These are phyloP conservation scores for Scedosporium dehoogii DNA, from an alignment of 2,329 filamentous ascomycete genomes.

Conservation along the genomic window DNA sequence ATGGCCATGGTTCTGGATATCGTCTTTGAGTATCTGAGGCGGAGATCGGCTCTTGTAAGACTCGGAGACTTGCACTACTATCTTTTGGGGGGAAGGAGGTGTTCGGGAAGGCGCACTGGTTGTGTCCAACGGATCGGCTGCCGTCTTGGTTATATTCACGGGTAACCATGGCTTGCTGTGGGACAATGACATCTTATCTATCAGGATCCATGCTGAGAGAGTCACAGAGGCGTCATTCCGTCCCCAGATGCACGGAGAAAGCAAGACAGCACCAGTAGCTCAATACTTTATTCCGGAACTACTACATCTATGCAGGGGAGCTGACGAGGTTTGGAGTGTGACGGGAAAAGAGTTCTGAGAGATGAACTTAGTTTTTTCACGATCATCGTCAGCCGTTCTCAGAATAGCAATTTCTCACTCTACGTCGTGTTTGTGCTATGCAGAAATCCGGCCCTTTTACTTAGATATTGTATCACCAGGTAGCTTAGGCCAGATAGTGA, in stretches of 20 bases:
- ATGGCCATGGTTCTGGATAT: neutral
- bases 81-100: too few species aligned
- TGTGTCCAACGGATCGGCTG: too few species aligned
- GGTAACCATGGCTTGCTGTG: neutral
- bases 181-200: neutral
- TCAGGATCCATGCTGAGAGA: neutral
- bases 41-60: too few species aligned
- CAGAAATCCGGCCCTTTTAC: too few species aligned
- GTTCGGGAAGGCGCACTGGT: too few species aligned
- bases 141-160: neutral
- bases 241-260: neutral
- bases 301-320: neutral
- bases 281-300: too few species aligned
- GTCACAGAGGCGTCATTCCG: neutral
- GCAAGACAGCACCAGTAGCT: too few species aligned
- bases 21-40: neutral
- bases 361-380: neutral
- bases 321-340: neutral
- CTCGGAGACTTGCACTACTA: too few species aligned
- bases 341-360: neutral
- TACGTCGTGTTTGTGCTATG: too few species aligned
- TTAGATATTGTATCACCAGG: too few species aligned
- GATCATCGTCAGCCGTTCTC: neutral
- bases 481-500: too few species aligned
- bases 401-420: neutral